A percentile compares a stretch with the other conserved stretches of the same genome.
Conservation (phyloP, 768 basidiomycete genomes). For the Pulveroboletus ravenelii region DNA sequence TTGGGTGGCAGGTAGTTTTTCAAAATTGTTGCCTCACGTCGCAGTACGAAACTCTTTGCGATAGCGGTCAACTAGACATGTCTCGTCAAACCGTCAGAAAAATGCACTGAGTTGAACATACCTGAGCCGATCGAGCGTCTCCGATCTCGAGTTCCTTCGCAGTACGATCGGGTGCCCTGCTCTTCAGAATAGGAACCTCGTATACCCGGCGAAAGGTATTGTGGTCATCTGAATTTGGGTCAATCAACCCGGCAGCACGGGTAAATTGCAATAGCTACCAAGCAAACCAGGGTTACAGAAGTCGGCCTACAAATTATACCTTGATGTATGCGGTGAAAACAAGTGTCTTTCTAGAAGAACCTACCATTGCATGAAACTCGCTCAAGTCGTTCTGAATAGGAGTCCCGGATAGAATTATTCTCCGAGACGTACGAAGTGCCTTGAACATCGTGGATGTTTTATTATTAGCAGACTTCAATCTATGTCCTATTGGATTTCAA, state of each 20-base stretch:
- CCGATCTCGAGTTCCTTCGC: slow-evolving; percentile 73
- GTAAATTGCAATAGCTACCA: slow-evolving; percentile 38
- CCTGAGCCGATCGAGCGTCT: slow-evolving; percentile 72
- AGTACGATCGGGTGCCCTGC: slow-evolving; percentile 73
- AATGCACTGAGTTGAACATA: slow-evolving; percentile 26
- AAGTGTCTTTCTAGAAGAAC: slow-evolving; percentile 11
- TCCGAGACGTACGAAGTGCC: slow-evolving; percentile 62
- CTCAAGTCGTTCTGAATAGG: slow-evolving; percentile 95
- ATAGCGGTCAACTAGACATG: slow-evolving; percentile 56
- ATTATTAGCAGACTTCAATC: slow-evolving; percentile 86
- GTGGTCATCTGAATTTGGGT: slow-evolving; percentile 57
- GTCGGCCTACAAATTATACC: slow-evolving; percentile 52
- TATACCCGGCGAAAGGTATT: slow-evolving; percentile 74
- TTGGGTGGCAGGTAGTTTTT: slow-evolving; percentile 88
- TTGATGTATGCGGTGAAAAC: not conserved
- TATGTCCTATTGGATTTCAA: slow-evolving; percentile 56
- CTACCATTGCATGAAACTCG: slow-evolving; percentile 95
- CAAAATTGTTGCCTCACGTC: slow-evolving; percentile 80
- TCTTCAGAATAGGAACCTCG: slow-evolving; percentile 82
- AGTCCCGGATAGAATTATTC: slow-evolving; percentile 92
- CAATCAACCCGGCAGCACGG: not conserved
- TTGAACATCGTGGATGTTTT: slow-evolving; percentile 89
- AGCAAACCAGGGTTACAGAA: slow-evolving; percentile 93
- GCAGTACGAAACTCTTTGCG: slow-evolving; percentile 85
- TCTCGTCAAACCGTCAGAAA: not conserved